These are phyloP conservation scores for Mycena venus DNA, from an alignment of 768 basidiomycete genomes.

Conservation along the genomic window DNA sequence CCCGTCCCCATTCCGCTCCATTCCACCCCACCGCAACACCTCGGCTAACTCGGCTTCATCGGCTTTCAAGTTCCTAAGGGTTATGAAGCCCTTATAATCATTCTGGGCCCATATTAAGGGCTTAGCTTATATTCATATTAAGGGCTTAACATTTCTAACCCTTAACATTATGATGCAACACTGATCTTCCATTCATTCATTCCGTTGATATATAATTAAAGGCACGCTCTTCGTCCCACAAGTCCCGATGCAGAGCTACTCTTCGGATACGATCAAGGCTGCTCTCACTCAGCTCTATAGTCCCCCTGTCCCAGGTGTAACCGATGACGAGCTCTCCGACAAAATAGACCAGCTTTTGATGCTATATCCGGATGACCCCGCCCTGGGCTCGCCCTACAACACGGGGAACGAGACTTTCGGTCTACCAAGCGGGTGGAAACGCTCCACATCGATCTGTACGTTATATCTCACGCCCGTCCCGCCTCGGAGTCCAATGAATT, in stretches of 20 bases:
- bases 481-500: too few relatives aligned
- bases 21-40: not conserved
- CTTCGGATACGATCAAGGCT: not conserved
- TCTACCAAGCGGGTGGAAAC: not conserved
- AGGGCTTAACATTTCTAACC: not conserved
- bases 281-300: not conserved
- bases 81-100: not conserved
- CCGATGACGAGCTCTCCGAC: not conserved
- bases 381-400: constrained; percentile 10
- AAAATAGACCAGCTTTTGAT: not conserved
- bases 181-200: too few relatives aligned
- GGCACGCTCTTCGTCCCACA: constrained; percentile 1
- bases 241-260: not conserved
- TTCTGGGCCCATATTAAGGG: not conserved
- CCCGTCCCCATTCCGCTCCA: too few relatives aligned
- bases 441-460: not conserved
- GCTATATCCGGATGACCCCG: constrained; percentile 1
- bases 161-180: not conserved
- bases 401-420: constrained; percentile 7
- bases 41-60: not conserved
- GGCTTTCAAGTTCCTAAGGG: not conserved
- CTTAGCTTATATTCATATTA: not conserved
- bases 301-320: not conserved
- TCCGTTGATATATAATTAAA: not conserved
- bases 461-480: not conserved